A percentile compares a stretch with the other conserved stretches of the same genome.
Conservation (phyloP, 2,329 filamentous ascomycete genomes). For the Sporothrix humicola region DNA sequence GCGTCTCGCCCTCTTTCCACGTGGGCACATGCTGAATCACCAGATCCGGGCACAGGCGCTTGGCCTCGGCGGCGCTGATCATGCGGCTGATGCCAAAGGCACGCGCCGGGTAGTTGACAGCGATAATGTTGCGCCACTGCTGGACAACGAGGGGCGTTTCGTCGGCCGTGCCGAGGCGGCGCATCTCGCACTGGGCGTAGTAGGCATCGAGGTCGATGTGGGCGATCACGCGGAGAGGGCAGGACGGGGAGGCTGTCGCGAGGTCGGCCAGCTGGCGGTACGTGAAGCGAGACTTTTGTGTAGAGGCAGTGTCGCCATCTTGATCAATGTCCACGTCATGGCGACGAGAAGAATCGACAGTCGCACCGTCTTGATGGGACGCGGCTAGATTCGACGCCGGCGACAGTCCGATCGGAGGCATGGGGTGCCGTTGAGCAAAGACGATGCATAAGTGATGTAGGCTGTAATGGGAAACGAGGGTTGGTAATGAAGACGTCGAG, state of each 20-base stretch:
- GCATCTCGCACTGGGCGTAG: conserved; percentile 95
- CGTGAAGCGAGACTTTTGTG: conserved; percentile 71
- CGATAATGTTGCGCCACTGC: conserved; percentile 94
- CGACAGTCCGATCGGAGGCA: conserved; percentile 13
- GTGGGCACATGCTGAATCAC: conserved; percentile 93
- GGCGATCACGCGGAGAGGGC: conserved; percentile 83
- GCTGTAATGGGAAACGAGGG: neutral
- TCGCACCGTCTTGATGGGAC: neutral
- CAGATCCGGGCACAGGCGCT: conserved; percentile 82
- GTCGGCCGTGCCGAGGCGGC: conserved; percentile 75
- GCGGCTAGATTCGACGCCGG: neutral
- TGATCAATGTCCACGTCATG: neutral
- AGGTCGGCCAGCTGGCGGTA: conserved; percentile 82
- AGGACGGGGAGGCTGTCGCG: conserved; percentile 70
- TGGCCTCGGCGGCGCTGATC: conserved; percentile 79
- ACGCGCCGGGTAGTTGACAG: conserved; percentile 92
- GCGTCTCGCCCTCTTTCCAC: conserved; percentile 88
- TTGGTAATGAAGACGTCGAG: neutral
- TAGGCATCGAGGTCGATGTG: conserved; percentile 97
- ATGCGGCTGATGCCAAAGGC: conserved; percentile 79
- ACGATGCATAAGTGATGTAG: conserved; percentile 12
- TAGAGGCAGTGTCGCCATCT: no score
- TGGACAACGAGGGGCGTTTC: conserved; percentile 87
- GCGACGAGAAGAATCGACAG: neutral
- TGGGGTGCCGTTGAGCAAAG: neutral